Evolutionary conservation across 2,329 filamentous ascomycete species (phyloP), one percentile per base, ranked within the genome.

Genomic region (Metarhizium brunneum): DNA sequence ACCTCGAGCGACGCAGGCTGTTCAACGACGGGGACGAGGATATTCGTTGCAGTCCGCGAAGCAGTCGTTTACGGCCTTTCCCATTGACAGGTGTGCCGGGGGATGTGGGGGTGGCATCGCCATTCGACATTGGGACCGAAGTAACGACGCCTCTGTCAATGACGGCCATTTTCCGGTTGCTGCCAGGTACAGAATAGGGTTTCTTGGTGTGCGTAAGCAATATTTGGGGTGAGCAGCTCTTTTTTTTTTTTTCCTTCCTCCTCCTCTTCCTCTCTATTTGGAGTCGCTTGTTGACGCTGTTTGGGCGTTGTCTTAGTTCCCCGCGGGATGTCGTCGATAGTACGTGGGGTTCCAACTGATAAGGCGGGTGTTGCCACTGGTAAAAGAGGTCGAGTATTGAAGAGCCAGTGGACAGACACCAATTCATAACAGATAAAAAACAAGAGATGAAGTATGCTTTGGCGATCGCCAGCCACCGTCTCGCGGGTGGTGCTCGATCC

Each of bases 31-130:
- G 85, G 6, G 86, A 90, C 0, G 90, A 95, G 11, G 88, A 86
- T 65, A 95, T 92, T 56, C 89, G 85, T 59, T 92, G 86, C 51
- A 95, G 78, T 36, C 85, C 83, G 59, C 85, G 84, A 18, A 95
- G 75, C 38, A 95, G 71, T 57, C 85, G 83, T 63, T 85, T 83
- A 50, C 87, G 82, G 54, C 83, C 81, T 68, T 85, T 90, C 56
- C 81, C 75, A 70, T 86, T 90, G 30, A 60, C 49, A 50, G 65
- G 61, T 54, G 63, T 57, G 36, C 68, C 67, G 60, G 65, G 61
- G 47, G 61, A 59, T 50, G 62, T 61, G 56, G 54, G 52, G 10
- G 35, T 53, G 18, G 30, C 25, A 29, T 61, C 59, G 59, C 56
- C 57, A 53, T 59, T 61, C 55, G 63, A 61, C 3, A 70, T 71